Percentiles rank a stretch among this genome's conserved stretches.
Conservation (phyloP, 108 stramenopile species). For the Skeletonema costatum region DNA sequence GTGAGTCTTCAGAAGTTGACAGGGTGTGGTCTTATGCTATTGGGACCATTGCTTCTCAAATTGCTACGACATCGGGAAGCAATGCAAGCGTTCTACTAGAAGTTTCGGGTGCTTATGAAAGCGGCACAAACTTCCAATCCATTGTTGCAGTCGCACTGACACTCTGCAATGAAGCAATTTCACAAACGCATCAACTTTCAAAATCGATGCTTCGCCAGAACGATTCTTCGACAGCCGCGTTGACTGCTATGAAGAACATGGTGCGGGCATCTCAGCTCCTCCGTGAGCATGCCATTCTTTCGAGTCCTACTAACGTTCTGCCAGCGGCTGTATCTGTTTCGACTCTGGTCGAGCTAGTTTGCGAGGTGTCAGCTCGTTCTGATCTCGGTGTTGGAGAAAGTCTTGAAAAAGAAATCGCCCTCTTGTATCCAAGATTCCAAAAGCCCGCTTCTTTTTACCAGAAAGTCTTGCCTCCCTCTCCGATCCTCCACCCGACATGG, state of each 20-base stretch:
- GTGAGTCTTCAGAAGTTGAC: constrained; percentile 26
- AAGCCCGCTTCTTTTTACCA: constrained; percentile 5
- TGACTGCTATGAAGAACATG: constrained; percentile 51
- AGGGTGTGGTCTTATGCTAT: constrained; percentile 44
- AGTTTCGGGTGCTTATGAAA: constrained; percentile 41
- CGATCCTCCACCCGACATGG: constrained; percentile 70
- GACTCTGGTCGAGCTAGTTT: constrained; percentile 57
- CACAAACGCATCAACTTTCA: constrained; percentile 32
- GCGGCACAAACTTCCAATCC: constrained; percentile 35
- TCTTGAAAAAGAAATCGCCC: constrained; percentile 49
- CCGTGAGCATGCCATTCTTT: constrained; percentile 54
- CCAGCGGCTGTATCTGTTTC: constrained; percentile 39
- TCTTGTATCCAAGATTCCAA: constrained; percentile 20
- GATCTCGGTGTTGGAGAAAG: constrained; percentile 80
- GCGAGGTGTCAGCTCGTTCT: constrained; percentile 57
- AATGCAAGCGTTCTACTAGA: constrained; percentile 47
- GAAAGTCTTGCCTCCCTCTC: constrained; percentile 19
- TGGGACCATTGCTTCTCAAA: constrained; percentile 22
- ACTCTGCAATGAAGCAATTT: constrained; percentile 32
- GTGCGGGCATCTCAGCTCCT: constrained; percentile 57
- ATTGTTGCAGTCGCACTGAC: constrained; percentile 39
- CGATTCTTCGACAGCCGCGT: constrained; percentile 7
- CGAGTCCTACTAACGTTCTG: constrained; percentile 43
- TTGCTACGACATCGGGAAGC: constrained; percentile 29
- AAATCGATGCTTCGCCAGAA: constrained; percentile 12